Base-by-base conservation (phyloP, 1,284 basidiomycete species). In the Cutaneotrichosporon arboriforme region DNA sequence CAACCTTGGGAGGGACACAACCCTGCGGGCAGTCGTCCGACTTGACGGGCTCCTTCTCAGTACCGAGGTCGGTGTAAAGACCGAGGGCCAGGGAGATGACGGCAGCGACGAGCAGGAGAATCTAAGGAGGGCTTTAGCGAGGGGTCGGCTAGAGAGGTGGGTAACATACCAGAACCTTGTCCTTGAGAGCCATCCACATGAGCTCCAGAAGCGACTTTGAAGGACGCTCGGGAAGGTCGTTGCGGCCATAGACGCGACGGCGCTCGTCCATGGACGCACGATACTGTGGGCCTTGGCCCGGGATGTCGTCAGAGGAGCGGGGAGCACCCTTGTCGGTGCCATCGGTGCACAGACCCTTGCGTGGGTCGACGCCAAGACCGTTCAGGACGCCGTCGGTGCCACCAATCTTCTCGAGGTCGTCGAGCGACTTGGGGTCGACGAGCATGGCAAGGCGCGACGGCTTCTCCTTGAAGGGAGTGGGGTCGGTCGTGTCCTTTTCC, bases 161-260 rank as follows among this genome's bases (percentile, higher is more conserved):
- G n/a, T n/a, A n/a, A 88, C 86, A 64, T 58, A 79, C 78, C 69
- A 97, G 77, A 62, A 97, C 89, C 78, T 93, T 97, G 77, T 97
- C 94, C 76, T 94, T 90, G 68, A 97, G 78, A 2, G 94, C 93
- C 34, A 88, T 76, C 88, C 88, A 96, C 90, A 97, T 97, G 38
- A 98, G 81, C 60, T 81, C 78, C 41, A 91, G 77, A 17, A 98
- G 78, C 23, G 81, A 83, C 77, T 96, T 97, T 61, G 82, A 84
- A 53, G 83, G 80, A 38, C 89, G 83, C 5, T 77, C 76, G 1
- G 94, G 94, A 1, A 97, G 79, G 23, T 86, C 70, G 68, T 98
- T 98, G 57, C 79, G 77, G 36, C 94, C 94, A 67, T 86, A 98
- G 0, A 97, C 80, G 0, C 82, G 79, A 58, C 80, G 77, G 8